Evolutionary conservation across 306 rosid genomes (phyloP).

Genomic region (Rubus idaeus): DNA sequence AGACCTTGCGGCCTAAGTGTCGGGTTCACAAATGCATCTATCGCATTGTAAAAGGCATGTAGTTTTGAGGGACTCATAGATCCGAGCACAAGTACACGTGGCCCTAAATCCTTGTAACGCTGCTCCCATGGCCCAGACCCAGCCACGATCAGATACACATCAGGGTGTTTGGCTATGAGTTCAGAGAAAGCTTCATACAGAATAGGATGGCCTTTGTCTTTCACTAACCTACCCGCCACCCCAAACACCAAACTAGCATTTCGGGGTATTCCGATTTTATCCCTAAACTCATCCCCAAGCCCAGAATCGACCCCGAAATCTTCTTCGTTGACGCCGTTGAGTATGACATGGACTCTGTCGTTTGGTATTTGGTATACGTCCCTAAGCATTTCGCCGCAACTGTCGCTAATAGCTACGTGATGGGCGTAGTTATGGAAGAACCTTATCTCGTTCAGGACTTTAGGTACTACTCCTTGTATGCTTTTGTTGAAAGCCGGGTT

Average conservation of each 20-base stretch:
- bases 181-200: constrained; percentile 77
- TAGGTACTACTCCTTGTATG: constrained; percentile 73
- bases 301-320: constrained; percentile 51
- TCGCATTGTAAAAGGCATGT: constrained; percentile 69
- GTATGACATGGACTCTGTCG: constrained; percentile 80
- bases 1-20: constrained; percentile 93
- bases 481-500: constrained; percentile 60
- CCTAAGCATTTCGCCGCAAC: constrained; percentile 90
- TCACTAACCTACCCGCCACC: constrained; percentile 91
- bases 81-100: constrained; percentile 76
- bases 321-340: constrained; percentile 76
- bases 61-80: constrained; percentile 69
- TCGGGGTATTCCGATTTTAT: constrained; percentile 55
- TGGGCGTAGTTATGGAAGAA: constrained; percentile 81
- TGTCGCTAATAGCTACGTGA: constrained; percentile 87
- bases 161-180: constrained; percentile 45
- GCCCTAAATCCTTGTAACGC: constrained; percentile 69
- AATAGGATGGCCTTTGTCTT: constrained; percentile 90
- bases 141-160: constrained; percentile 71
- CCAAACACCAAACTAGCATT: constrained; percentile 79
- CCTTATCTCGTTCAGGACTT: constrained; percentile 74
- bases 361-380: constrained; percentile 82
- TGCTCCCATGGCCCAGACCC: constrained; percentile 95
- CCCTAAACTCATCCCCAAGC: constrained; percentile 53
- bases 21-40: constrained; percentile 84